A percentile compares a stretch with the other conserved stretches of the same genome.
Evolutionary conservation across 345 rosid species (phyloP).

Genomic region (Sonneratia caseolaris): DNA sequence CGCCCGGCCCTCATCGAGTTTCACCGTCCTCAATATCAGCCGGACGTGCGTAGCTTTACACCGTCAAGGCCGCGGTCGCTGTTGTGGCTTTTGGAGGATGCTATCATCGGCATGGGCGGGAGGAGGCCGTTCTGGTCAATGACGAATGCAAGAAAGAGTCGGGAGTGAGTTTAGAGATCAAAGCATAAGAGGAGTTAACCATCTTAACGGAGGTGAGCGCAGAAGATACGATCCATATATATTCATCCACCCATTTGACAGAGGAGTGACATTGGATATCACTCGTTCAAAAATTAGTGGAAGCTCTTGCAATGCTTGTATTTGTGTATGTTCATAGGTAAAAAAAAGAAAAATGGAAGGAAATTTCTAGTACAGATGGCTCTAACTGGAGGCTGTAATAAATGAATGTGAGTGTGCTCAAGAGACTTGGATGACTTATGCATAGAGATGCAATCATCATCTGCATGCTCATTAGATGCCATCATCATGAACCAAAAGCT

Average conservation of each 20-base stretch:
- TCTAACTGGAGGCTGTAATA: neutral
- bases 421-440: neutral
- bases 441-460: constrained; percentile 3
- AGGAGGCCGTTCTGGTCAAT: neutral
- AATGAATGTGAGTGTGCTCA: neutral
- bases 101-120: too few species aligned
- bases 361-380: neutral
- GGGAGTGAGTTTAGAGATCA: neutral
- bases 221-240: neutral
- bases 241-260: too few species aligned
- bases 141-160: neutral
- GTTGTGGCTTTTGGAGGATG: neutral
- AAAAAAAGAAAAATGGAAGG: neutral
- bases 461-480: constrained; percentile 9
- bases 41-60: neutral
- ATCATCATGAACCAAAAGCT: constrained; percentile 5
- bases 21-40: too few species aligned
- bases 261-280: too few species aligned
- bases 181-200: neutral
- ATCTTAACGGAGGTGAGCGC: neutral
- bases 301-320: neutral
- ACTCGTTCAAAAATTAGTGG: too few species aligned
- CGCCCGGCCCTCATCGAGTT: neutral
- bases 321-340: too few species aligned
- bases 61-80: neutral